Evolutionary conservation across 169 alveolate genomes (phyloP).

Genomic region (Neospora caninum): DNA sequence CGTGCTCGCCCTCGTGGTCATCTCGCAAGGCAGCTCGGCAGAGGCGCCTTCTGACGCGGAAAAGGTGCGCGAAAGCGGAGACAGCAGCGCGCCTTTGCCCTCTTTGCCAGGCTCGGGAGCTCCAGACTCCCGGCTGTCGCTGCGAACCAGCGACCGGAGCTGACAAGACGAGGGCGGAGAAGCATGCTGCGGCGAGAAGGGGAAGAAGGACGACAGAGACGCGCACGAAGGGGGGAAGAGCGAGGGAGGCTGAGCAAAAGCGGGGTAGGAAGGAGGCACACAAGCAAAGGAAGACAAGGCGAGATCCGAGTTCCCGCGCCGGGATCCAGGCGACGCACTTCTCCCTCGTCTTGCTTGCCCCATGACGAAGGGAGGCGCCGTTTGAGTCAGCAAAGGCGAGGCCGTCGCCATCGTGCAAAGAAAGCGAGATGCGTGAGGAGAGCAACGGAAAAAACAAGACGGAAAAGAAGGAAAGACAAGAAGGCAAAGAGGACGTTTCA

Average conservation of each 20-base stretch:
- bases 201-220: background rate
- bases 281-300: background rate
- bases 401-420: background rate
- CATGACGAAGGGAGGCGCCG: background rate
- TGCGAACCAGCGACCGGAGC: background rate
- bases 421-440: background rate
- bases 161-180: background rate
- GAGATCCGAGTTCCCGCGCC: background rate
- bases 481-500: too few species aligned
- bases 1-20: background rate
- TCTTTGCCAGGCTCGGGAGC: too few species aligned
- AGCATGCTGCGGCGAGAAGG: background rate
- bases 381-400: background rate
- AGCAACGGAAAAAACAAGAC: background rate
- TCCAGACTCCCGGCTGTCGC: background rate
- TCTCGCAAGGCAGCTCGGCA: background rate
- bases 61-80: background rate
- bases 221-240: background rate
- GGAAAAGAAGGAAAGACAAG: too few species aligned
- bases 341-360: background rate
- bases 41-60: background rate
- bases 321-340: background rate
- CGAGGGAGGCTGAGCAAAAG: background rate
- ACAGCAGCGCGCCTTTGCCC: too few species aligned
- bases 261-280: background rate